Evolutionary conservation across 352 stramenopile genomes (phyloP).

Genomic region (Plasmopara muralis): DNA sequence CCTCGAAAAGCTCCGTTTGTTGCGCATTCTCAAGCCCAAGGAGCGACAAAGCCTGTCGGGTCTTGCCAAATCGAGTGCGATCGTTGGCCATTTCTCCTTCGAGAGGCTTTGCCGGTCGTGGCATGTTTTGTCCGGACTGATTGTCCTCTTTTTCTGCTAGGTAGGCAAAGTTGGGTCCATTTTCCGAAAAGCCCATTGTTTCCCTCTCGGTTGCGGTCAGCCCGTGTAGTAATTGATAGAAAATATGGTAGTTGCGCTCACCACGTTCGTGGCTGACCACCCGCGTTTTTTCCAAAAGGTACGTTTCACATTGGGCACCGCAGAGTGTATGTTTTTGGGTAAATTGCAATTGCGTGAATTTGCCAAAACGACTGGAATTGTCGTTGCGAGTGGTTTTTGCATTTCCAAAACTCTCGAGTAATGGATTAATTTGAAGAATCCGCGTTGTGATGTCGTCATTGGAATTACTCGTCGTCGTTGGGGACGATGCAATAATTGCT

Average conservation of each 20-base stretch:
- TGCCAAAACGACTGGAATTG: conserved; percentile 94
- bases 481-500: conserved; percentile 51
- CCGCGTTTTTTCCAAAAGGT: conserved; percentile 94
- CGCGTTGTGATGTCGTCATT: conserved; percentile 59
- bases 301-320: conserved; percentile 92
- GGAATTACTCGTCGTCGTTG: conserved; percentile 10
- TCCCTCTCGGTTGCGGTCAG: conserved; percentile 34
- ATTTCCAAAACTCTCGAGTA: conserved; percentile 98
- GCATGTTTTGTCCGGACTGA: conserved; percentile 18
- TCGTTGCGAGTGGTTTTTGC: conserved; percentile 95
- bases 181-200: conserved; percentile 32
- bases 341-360: conserved; percentile 96
- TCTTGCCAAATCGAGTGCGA: conserved; percentile 52
- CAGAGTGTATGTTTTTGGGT: conserved; percentile 59
- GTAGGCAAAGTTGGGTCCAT: conserved; percentile 40
- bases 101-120: conserved; percentile 15
- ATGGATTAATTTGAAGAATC: conserved; percentile 95
- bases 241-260: conserved; percentile 96
- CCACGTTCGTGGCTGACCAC: conserved; percentile 86
- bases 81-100: conserved; percentile 36
- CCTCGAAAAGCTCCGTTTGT: conserved; percentile 60
- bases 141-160: conserved; percentile 31
- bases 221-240: conserved; percentile 86
- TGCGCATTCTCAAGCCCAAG: conserved; percentile 48
- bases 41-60: conserved; percentile 45